Base-by-base conservation (phyloP, 1,284 basidiomycete species). In the Heterobasidion parviporum region DNA sequence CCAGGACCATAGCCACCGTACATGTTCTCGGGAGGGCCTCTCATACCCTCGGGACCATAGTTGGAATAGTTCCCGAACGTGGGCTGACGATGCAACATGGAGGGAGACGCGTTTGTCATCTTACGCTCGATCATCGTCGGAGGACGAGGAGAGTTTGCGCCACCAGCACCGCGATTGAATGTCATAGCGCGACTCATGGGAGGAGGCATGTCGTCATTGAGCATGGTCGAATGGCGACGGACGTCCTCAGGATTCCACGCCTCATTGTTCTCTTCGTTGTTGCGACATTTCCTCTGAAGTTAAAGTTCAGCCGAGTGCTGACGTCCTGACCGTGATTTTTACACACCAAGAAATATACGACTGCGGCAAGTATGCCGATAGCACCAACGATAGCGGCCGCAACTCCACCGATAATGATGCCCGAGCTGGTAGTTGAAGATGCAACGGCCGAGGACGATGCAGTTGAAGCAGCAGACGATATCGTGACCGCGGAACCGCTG, bases 91-190 rank as follows among this genome's bases (percentile, higher is more conserved):
- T 50, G 64, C 56, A 26, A 67, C 66, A 55, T 61, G 60, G 38
- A 60, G 60, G 59, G 38, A 16, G 49, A 36, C 6, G 59, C 59
- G 20, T 67, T 68, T 49, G 59, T 61, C 43, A 73, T 57, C 59
- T 73, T 75, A n/a, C 72, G 73, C 61, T 85, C 75, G 45, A 78
- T 72, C 81, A 84, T 83, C 50, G 71, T 72, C 20, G 81, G 82
- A 15, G 81, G 78, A 44, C 77, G 74, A 46, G 76, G 77, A 56
- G 76, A 77, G 62, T 65, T 51, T 71, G 38, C n/a, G n/a, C 38
- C 38, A 10, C 38, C 38, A n/a, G 38, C 50, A 8, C 72, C 70
- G 8, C 35, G 48, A 9, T 46, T 46, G 44, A 46, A 56, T 18
- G 53, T 51, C 35, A 44, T 7, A 12, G 52, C 16, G n/a, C 52